Base-by-base conservation (phyloP, 148 eudicot species). In the Vaccinium macrocarpon region DNA sequence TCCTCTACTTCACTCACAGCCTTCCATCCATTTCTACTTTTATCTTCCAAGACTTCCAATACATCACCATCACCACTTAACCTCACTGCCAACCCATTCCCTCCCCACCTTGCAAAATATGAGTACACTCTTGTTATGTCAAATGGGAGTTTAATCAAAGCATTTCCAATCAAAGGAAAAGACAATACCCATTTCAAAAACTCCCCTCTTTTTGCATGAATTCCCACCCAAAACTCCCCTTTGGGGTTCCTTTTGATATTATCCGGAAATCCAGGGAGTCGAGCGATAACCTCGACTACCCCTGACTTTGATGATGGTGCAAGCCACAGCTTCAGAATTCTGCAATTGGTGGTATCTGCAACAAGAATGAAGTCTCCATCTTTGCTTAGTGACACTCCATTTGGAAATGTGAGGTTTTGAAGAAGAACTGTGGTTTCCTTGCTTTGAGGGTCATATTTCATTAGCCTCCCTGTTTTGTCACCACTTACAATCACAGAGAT, bases 151-250 rank as follows among this genome's bases (percentile, higher is more conserved):
- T 87, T 87, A 68, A 86, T 86, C 77, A 94, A 27, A 49, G 56
- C 29, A 16, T 89, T 75, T 51, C 97, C 93, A 8, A 94, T 15
- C 93, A 93, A 89, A 52, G 91, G 79, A 77, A 62, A 71, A 0
- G 93, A 91, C 18, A 91, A 83, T 0, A 87, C 12, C 93, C 91
- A 89, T 51, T 87, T 81, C 86, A 90, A 61, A 16, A 90, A 14
- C 5, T 64, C 78, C 11, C 89, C 89, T 82, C 84, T 85, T 82
- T 82, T 91, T 2, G 93, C 89, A 82, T 91, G 87, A 59, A 96
- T 79, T 66, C 91, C 98, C 2, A 96, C 94, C 99, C 99, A 96
- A 86, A 90, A 93, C 51, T 95, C 96, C 0, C 94, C 97, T 8
- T 87, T 87, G 0, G 83, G 57, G 52, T 90, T 95, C 57, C 90